phyloP scores from a whole-genome alignment of 805 yeast species.

The Sugiyamaella mastotermitis region DNA sequence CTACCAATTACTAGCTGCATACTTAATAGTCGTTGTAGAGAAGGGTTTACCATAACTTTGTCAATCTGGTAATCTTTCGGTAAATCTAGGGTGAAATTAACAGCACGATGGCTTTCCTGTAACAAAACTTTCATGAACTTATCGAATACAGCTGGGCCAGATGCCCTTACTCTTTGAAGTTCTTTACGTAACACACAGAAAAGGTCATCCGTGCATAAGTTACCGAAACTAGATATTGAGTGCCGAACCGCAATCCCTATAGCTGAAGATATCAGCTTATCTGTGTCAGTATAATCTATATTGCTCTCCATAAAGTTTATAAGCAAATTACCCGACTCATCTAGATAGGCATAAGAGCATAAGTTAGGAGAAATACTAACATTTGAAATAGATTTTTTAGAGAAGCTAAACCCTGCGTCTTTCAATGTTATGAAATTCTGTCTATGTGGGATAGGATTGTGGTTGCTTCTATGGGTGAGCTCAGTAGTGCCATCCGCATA shows the following conservation, averaged over 20 bases:
- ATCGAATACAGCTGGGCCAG: constrained; percentile 13
- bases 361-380: constrained; percentile 31
- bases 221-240: constrained; percentile 65
- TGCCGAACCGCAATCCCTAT: constrained; percentile 61
- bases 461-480: constrained; percentile 12
- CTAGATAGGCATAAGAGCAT: constrained; percentile 23
- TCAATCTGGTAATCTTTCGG: constrained; percentile 66
- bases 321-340: constrained; percentile 13
- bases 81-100: constrained; percentile 65
- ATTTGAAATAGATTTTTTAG: constrained; percentile 10
- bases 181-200: constrained; percentile 41
- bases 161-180: constrained; percentile 37
- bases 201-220: constrained; percentile 63
- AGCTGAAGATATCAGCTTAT: constrained; percentile 27
- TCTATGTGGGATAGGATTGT: constrained; percentile 9
- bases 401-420: constrained; percentile 18
- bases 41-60: constrained; percentile 67
- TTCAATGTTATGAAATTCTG: constrained; percentile 16
- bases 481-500: constrained; percentile 17
- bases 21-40: constrained; percentile 65
- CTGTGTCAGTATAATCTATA: constrained; percentile 5
- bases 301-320: constrained; percentile 16
- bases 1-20: constrained; percentile 64
- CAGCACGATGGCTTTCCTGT: constrained; percentile 67
- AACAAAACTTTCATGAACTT: constrained; percentile 40